phyloP scores from a whole-genome alignment of 768 basidiomycete species.

The Boletus bicolor region DNA sequence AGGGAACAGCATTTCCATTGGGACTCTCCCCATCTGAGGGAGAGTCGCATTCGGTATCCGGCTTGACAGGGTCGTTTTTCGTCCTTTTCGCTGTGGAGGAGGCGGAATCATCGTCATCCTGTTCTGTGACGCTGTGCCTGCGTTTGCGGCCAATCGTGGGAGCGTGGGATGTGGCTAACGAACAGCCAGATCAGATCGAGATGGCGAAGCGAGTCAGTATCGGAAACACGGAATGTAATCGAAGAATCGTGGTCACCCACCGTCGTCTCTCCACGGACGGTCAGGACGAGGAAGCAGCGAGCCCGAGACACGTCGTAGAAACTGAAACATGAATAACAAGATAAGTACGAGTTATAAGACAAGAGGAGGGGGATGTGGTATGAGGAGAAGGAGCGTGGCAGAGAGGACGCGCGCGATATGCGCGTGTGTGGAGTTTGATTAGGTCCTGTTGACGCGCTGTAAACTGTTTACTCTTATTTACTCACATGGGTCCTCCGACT shows the following conservation, averaged over 20 bases:
- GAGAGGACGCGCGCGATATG: constrained; percentile 7
- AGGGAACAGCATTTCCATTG: constrained; percentile 8
- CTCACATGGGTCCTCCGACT: background rate
- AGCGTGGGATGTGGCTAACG: constrained; percentile 68
- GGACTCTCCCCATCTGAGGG: constrained; percentile 15
- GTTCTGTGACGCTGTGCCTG: constrained; percentile 48
- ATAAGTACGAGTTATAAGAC: background rate
- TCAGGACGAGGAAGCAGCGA: constrained; percentile 69
- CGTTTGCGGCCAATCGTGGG: constrained; percentile 68
- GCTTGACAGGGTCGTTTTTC: constrained; percentile 21
- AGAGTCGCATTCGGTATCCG: constrained; percentile 27
- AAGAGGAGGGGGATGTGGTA: background rate
- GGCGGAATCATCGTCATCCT: constrained; percentile 35
- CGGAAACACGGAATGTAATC: background rate
- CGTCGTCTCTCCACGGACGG: constrained; percentile 75
- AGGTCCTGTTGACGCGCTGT: background rate
- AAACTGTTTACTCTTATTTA: constrained; percentile 29
- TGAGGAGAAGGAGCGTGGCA: constrained; percentile 2
- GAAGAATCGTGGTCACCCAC: constrained; percentile 39
- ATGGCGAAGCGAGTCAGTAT: constrained; percentile 13
- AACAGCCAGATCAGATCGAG: constrained; percentile 2
- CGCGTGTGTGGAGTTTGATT: background rate
- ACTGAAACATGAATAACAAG: constrained; percentile 49
- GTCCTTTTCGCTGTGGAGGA: constrained; percentile 35
- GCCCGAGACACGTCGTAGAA: constrained; percentile 68